Evolutionary conservation across 768 basidiomycete genomes (phyloP), one percentile per base, ranked within the genome.

Genomic region (Fistulinella prunicolor): DNA sequence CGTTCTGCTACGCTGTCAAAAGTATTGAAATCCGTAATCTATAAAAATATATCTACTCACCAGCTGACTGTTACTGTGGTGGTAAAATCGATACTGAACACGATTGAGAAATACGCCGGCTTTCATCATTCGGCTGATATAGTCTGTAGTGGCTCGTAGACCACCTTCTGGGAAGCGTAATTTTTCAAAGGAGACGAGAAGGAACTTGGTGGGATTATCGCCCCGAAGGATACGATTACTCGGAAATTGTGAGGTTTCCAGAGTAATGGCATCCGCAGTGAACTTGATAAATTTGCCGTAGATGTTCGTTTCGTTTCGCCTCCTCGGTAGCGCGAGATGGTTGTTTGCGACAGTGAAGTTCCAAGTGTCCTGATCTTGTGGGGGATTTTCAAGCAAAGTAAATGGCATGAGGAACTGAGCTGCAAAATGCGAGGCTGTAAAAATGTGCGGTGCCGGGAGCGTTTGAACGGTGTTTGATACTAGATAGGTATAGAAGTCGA

Each of bases 41-140:
- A 0, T 35, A 10, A 22, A 36, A 3, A 10, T 10, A 24, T n/a
- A 10, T 12, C 12, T 19, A 7, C 64, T 72, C 51, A 83, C 82
- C 59, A 85, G 56, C 53, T 86, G 84, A 50, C 82, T 85, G 57
- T 85, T 84, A 35, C 84, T 84, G 49, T 86, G 84, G 47, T 81
- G 80, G 49, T 83, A 85, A 59, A 85, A 86, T 2, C 83, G 77
- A 60, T 85, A 84, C 53, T 84, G 79, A 0, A 74, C 62, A 1
- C 70, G 73, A 51, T 86, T 85, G 55, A 84, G 55, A 55, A 75
- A 76, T 1, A 86, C 48, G 0, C 84, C 84, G 0, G 69, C 66
- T 49, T 73, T 76, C 63, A 85, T 70, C 50, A 85, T 59, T 26
- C 80, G 71, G 17, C 66, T 56, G 37, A 85, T 76, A 54, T 86